Evolutionary conservation across 2,329 filamentous ascomycete genomes (phyloP).

Genomic region (Monilinia fructigena): DNA sequence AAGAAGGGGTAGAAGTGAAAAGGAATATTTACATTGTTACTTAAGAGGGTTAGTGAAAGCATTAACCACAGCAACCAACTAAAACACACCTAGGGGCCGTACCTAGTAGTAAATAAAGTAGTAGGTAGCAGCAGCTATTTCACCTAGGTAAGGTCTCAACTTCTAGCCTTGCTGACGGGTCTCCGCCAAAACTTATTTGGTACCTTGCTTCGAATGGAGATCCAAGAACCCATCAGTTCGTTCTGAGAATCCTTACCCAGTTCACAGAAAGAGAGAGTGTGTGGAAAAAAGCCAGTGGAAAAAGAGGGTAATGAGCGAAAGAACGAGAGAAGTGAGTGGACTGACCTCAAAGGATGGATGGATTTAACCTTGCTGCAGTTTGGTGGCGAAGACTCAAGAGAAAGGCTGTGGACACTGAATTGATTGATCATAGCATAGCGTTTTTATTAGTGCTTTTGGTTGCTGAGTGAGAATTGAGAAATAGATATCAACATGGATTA

Average conservation of each 20-base stretch:
- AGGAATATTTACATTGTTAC: conserved; percentile 6
- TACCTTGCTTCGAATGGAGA: conserved; percentile 18
- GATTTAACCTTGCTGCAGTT: too few species aligned
- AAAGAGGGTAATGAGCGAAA: too few species aligned
- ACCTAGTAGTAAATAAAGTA: too few species aligned
- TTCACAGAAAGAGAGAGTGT: conserved; percentile 7
- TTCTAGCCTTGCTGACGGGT: conserved; percentile 17
- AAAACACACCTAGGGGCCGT: background rate
- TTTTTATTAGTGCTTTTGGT: background rate
- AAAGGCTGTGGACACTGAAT: too few species aligned
- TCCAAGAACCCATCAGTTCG: conserved; percentile 16
- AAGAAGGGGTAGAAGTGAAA: background rate
- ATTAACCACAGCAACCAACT: conserved; percentile 10
- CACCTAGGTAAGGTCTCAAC: background rate
- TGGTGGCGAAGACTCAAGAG: too few species aligned
- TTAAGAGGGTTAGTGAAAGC: background rate
- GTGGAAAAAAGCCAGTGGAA: background rate
- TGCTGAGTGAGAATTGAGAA: conserved; percentile 19
- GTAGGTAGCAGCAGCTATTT: background rate
- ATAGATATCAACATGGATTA: conserved; percentile 9
- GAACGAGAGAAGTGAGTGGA: too few species aligned
- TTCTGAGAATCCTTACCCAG: conserved; percentile 20
- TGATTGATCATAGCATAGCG: too few species aligned
- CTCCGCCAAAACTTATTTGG: background rate
- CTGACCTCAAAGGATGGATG: too few species aligned